A percentile compares a stretch with the other conserved stretches of the same genome.
These are phyloP conservation scores for Paraphoma chrysanthemicola DNA, from an alignment of 2,329 filamentous ascomycete genomes.

Conservation along the genomic window DNA sequence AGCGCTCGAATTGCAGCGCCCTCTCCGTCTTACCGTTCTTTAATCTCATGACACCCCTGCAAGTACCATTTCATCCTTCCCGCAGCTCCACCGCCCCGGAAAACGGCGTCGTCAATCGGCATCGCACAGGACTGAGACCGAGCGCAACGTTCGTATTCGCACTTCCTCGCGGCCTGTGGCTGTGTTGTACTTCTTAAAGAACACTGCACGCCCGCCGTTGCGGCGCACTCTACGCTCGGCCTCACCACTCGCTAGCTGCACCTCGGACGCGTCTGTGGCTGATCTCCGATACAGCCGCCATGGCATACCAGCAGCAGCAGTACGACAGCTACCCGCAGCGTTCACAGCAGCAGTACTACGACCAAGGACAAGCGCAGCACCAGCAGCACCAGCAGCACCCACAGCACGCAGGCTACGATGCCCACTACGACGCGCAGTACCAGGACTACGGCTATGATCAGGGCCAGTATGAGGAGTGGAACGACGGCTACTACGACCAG, in stretches of 20 bases:
- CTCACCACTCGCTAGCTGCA: constrained; percentile 26
- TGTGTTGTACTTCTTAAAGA: constrained; percentile 9
- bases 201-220: constrained; percentile 22
- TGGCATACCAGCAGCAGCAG: constrained; percentile 52
- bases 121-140: constrained; percentile 14
- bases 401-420: constrained; percentile 34
- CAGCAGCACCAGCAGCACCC: constrained; percentile 28
- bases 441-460: constrained; percentile 45
- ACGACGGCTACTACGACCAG: constrained; percentile 43
- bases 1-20: constrained; percentile 8
- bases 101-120: constrained; percentile 9
- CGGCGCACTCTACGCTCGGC: constrained; percentile 22
- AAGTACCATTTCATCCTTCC: constrained; percentile 24
- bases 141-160: constrained; percentile 3
- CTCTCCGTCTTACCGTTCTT: constrained; percentile 15
- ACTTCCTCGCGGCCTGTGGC: not conserved
- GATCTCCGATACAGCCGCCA: constrained; percentile 29
- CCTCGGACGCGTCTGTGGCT: constrained; percentile 24
- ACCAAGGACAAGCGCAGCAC: constrained; percentile 25
- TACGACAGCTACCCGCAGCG: constrained; percentile 43
- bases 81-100: constrained; percentile 8
- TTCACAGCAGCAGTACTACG: constrained; percentile 43
- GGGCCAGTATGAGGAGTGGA: constrained; percentile 42
- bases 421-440: constrained; percentile 38
- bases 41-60: constrained; percentile 29